phyloP scores from a whole-genome alignment of 306 rosid species.

The Argentina anserina region DNA sequence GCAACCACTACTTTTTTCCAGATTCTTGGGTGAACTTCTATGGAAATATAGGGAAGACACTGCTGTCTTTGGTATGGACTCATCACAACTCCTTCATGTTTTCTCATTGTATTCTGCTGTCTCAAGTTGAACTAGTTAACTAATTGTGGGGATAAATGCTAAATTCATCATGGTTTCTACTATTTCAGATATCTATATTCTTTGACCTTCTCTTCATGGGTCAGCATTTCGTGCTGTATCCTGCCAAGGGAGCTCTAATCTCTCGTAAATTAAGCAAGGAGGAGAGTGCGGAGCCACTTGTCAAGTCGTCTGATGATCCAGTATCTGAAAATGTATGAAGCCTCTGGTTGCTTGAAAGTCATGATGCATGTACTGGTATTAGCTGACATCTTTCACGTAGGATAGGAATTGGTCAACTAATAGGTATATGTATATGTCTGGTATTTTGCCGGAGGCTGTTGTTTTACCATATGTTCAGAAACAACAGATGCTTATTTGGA shows the following conservation, averaged over 20 bases:
- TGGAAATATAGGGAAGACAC: slow-evolving; percentile 76
- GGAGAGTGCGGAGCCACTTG: slow-evolving; percentile 43
- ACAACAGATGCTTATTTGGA: neutral
- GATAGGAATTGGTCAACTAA: neutral
- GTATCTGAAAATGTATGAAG: slow-evolving; percentile 36
- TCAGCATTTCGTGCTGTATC: slow-evolving; percentile 72
- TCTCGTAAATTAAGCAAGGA: slow-evolving; percentile 16
- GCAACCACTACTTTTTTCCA: slow-evolving; percentile 29
- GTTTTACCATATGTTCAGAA: slow-evolving; percentile 5
- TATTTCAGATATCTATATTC: slow-evolving; percentile 66
- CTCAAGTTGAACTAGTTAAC: neutral
- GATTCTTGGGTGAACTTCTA: slow-evolving; percentile 87
- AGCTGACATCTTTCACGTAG: neutral
- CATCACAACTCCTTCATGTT: neutral
- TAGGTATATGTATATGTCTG: neutral
- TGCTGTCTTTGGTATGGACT: slow-evolving; percentile 70
- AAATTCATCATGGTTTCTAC: neutral
- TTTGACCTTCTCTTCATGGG: slow-evolving; percentile 70
- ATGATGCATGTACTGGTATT: neutral
- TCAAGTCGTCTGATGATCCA: slow-evolving; percentile 25
- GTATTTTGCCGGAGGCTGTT: neutral
- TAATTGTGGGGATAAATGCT: neutral
- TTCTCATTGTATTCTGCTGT: neutral
- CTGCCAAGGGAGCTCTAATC: slow-evolving; percentile 21
- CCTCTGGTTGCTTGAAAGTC: neutral